Evolutionary conservation across 805 yeast genomes (phyloP), one percentile per base, ranked within the genome.

Genomic region (Yamadazyma akitaensis): DNA sequence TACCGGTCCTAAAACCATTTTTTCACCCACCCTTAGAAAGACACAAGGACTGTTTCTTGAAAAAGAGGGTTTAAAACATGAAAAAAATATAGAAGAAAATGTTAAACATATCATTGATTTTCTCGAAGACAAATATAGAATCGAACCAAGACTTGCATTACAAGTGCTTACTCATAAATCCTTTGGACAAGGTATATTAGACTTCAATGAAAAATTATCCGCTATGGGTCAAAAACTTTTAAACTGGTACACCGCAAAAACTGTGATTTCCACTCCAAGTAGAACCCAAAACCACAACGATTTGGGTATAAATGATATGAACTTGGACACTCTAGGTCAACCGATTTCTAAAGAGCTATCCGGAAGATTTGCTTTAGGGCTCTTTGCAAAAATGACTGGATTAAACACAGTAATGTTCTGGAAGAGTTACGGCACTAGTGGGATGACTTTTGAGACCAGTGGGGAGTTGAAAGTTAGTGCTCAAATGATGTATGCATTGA

Each of bases 111-210:
- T 84, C 44, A 79, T 80, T 56, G 50, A 56, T 25, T 79, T 81
- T 53, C 64, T 85, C 45, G 50, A 58, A 17, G 70, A 70, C 18
- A 71, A 76, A 50, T 82, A 73, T 57, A 53, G 71, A 36, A 69
- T 91, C 36, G 73, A 84, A 4, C 85, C 88, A 57, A 74, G 75
- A 6, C 54, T 85, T 48, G 67, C 85, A 18, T 71, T 89, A 51
- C 98, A 92, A 68, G 82, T 88, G 35, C 70, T 91, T 57, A 91
- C 97, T 5, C 97, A 92, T 70, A 92, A 92, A 69, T 88, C 96
- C 18, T 92, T 90, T 73, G 96, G 95, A 5, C 95, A 88, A 67
- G 97, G 96, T 9, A 72, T 79, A 51, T 81, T 84, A 57, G 97
- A 97, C 7, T 88, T 87, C 68, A 92, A 91, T 68, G 97, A 90